Evolutionary conservation across 805 yeast genomes (phyloP).

Genomic region (Candida oleophila): DNA sequence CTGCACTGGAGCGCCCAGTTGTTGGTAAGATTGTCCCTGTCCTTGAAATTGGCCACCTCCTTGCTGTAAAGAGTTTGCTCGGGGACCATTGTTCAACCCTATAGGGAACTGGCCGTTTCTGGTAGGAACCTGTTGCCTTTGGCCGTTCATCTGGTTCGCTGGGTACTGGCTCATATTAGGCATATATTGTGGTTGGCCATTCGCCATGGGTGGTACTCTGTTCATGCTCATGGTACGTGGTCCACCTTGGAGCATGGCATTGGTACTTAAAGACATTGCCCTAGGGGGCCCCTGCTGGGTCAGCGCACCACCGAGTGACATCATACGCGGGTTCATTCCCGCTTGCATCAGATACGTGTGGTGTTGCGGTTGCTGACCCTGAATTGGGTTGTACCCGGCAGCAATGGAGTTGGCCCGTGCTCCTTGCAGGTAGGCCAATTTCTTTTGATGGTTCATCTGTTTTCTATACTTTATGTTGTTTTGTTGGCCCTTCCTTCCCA

Average conservation of each 20-base stretch:
- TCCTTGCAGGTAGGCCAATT: conserved; percentile 47
- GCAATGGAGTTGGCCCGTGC: conserved; percentile 42
- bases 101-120: conserved; percentile 1
- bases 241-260: conserved; percentile 2
- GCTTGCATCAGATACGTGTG: conserved; percentile 1
- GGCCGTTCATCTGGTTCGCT: background rate
- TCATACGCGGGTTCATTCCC: background rate
- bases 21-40: conserved; percentile 5
- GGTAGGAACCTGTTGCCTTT: background rate
- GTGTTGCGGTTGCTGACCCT: background rate
- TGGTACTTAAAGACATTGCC: conserved; percentile 3
- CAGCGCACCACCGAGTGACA: background rate
- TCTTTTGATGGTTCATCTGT: conserved; percentile 65
- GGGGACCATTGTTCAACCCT: conserved; percentile 17
- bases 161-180: background rate
- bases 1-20: conserved; percentile 6
- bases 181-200: background rate
- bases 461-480: conserved; percentile 67
- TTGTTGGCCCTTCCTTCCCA: conserved; percentile 23
- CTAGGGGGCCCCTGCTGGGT: background rate
- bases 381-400: background rate
- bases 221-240: conserved; percentile 3
- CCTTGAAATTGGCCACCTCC: conserved; percentile 1
- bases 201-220: background rate
- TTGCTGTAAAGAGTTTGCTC: conserved; percentile 18